Evolutionary conservation across 371 early-diverging fungal species (phyloP).

Genomic region (Rhizopus delemar): DNA sequence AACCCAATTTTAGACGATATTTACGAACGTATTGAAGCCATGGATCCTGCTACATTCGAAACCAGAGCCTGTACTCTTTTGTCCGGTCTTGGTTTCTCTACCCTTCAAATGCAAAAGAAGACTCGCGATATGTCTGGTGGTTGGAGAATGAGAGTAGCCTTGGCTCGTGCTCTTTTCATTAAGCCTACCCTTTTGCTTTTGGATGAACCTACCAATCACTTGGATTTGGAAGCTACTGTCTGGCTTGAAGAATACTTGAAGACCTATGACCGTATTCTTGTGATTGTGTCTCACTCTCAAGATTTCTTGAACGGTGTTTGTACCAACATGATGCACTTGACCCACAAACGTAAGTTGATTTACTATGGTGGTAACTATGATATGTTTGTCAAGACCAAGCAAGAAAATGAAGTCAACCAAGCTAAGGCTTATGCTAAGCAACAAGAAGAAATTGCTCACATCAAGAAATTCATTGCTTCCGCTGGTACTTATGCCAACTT

Average conservation of each 20-base stretch:
- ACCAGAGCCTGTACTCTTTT: conserved; percentile 90
- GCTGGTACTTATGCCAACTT: conserved; percentile 99
- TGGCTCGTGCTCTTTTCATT: conserved; percentile 96
- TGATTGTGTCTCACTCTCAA: conserved; percentile 98
- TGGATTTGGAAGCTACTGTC: conserved; percentile 97
- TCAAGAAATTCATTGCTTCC: conserved; percentile 98
- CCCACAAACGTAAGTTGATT: conserved; percentile 83
- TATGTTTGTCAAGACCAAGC: conserved; percentile 91
- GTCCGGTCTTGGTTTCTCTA: conserved; percentile 93
- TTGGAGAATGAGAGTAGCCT: conserved; percentile 98
- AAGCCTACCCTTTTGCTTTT: conserved; percentile 94
- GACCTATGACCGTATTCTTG: conserved; percentile 91
- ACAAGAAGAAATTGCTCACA: conserved; percentile 97
- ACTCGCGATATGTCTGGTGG: conserved; percentile 98
- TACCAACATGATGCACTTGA: conserved; percentile 92
- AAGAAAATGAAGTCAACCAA: conserved; percentile 93
- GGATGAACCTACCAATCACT: conserved; percentile 98
- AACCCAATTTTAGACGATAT: conserved; percentile 90
- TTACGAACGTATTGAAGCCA: conserved; percentile 90
- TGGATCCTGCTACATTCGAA: conserved; percentile 95
- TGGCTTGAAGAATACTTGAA: conserved; percentile 97
- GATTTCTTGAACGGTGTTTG: conserved; percentile 98
- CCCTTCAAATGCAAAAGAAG: conserved; percentile 79
- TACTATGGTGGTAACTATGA: conserved; percentile 99
- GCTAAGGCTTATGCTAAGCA: conserved; percentile 98